A percentile compares a stretch with the other conserved stretches of the same genome.
Evolutionary conservation across 208 protist species (phyloP).

Genomic region (Leishmania braziliensis): DNA sequence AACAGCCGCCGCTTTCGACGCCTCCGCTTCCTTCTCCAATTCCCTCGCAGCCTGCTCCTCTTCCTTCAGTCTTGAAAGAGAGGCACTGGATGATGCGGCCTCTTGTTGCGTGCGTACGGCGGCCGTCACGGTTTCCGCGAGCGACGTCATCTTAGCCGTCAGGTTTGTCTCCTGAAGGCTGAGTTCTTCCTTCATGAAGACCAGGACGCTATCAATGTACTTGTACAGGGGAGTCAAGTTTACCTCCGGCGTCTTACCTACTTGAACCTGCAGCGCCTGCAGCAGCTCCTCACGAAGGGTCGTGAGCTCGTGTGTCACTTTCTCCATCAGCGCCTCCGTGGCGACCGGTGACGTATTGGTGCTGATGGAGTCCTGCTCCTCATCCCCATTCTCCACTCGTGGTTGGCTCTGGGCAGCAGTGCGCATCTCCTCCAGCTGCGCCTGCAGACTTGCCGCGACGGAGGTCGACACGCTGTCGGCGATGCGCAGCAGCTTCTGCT

Average conservation of each 20-base stretch:
- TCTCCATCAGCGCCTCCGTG: conserved; percentile 16
- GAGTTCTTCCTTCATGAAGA: conserved; percentile 58
- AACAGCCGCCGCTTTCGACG: not conserved
- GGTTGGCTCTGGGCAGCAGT: not conserved
- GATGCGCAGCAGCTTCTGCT: conserved; percentile 31
- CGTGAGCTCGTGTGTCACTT: conserved; percentile 26
- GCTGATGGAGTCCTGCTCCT: not conserved
- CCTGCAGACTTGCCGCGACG: conserved; percentile 25
- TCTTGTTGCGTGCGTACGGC: conserved; percentile 9
- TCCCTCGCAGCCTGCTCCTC: not conserved
- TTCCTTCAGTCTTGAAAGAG: not conserved
- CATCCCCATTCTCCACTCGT: not conserved
- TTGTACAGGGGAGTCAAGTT: conserved; percentile 80
- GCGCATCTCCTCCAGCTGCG: conserved; percentile 19
- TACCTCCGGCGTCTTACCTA: conserved; percentile 62
- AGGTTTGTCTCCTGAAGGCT: conserved; percentile 38
- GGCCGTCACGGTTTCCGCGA: conserved; percentile 22
- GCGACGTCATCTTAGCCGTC: conserved; percentile 34
- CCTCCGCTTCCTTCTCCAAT: not conserved
- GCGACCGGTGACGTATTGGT: not conserved
- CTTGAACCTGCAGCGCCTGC: conserved; percentile 48
- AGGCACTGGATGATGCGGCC: not conserved
- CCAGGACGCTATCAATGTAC: conserved; percentile 77
- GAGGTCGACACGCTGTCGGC: conserved; percentile 33
- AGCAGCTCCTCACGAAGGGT: conserved; percentile 54